Evolutionary conservation across 2,329 filamentous ascomycete species (phyloP).

Genomic region (Triangularia setosa): DNA sequence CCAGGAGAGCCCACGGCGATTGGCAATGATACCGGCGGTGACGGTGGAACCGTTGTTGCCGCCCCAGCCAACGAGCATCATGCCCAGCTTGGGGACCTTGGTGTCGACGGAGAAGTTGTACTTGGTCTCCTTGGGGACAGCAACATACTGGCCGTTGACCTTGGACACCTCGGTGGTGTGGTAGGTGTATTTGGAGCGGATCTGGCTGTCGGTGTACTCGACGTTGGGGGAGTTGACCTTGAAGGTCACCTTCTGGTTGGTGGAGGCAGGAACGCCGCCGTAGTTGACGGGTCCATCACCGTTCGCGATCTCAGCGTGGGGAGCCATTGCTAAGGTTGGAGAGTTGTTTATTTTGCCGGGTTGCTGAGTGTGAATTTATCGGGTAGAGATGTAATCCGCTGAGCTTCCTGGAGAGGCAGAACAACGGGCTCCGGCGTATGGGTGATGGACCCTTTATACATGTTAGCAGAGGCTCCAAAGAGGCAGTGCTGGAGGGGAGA

Average conservation of each 20-base stretch:
- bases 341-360: conserved; percentile 26
- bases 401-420: conserved; percentile 81
- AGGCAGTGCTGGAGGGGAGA: neutral
- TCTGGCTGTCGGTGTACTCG: conserved; percentile 79
- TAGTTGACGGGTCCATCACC: conserved; percentile 50
- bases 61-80: conserved; percentile 97
- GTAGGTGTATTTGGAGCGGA: conserved; percentile 93
- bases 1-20: conserved; percentile 81
- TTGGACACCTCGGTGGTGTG: conserved; percentile 82
- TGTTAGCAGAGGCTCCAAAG: conserved; percentile 5
- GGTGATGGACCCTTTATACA: conserved; percentile 75
- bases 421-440: conserved; percentile 94
- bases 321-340: conserved; percentile 66
- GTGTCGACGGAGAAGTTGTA: conserved; percentile 99
- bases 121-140: conserved; percentile 78
- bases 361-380: conserved; percentile 41
- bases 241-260: conserved; percentile 53
- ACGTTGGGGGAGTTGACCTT: conserved; percentile 91
- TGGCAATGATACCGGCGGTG: conserved; percentile 94
- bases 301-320: conserved; percentile 71
- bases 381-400: conserved; percentile 61
- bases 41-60: conserved; percentile 98
- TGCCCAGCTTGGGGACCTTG: conserved; percentile 84
- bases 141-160: conserved; percentile 73
- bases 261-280: conserved; percentile 48